Percentiles rank a stretch among this genome's conserved stretches.
Evolutionary conservation across 1,139 yeast species (phyloP).

Genomic region (Ogataea hybrid): DNA sequence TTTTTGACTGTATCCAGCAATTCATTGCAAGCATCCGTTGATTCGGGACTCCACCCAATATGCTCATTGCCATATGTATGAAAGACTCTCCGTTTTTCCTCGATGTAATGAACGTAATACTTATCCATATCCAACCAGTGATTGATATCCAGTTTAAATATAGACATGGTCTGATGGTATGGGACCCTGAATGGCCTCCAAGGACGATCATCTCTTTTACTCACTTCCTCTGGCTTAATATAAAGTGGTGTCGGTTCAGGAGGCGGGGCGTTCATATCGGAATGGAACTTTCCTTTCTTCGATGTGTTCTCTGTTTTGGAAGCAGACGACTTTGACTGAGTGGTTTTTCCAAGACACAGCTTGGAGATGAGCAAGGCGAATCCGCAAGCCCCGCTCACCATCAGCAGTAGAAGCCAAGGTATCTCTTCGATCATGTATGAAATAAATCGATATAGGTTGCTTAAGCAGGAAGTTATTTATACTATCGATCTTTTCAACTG

Average conservation of each 20-base stretch:
- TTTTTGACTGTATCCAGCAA: slow-evolving; percentile 59
- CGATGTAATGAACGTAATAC: slow-evolving; percentile 62
- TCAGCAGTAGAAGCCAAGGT: slow-evolving; percentile 23
- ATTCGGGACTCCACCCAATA: slow-evolving; percentile 67
- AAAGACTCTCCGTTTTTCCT: slow-evolving; percentile 59
- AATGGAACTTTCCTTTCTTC: slow-evolving; percentile 24
- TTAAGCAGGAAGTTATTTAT: neutral
- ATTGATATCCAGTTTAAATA: slow-evolving; percentile 63
- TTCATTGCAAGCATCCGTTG: slow-evolving; percentile 61
- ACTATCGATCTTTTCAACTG: slow-evolving; percentile 4
- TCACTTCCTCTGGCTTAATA: slow-evolving; percentile 67
- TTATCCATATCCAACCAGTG: slow-evolving; percentile 84
- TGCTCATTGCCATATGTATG: slow-evolving; percentile 59
- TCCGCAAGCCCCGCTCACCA: slow-evolving; percentile 20
- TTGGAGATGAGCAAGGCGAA: slow-evolving; percentile 11
- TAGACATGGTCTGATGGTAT: slow-evolving; percentile 77
- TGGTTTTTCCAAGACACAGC: slow-evolving; percentile 10
- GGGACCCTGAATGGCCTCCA: slow-evolving; percentile 86
- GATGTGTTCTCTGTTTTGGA: neutral
- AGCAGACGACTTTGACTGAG: slow-evolving; percentile 1
- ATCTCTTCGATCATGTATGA: slow-evolving; percentile 12
- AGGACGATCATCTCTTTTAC: slow-evolving; percentile 67
- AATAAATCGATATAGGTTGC: too few species aligned
- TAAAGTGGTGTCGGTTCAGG: slow-evolving; percentile 59
- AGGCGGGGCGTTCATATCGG: slow-evolving; percentile 34